Base-by-base conservation (phyloP, 176 grass and related monocot species). In the Pharus latifolius region DNA sequence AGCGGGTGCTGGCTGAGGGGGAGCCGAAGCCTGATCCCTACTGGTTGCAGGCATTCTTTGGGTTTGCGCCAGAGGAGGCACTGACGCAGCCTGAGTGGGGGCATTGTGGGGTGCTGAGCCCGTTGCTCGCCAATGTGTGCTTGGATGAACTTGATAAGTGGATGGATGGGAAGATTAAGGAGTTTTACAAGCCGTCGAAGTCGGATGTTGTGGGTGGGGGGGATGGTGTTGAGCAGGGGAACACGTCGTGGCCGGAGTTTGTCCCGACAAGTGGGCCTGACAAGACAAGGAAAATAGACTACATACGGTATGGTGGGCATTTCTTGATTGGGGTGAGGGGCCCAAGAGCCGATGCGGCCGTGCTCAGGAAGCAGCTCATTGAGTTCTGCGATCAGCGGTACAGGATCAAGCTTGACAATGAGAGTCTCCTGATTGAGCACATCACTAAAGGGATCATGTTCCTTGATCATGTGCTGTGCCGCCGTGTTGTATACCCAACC, bases 361-460 rank as follows among this genome's bases (percentile, higher is more conserved):
- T 93, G 63, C 82, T 98, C 12, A 81, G 87, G 46, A 98, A 98
- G 59, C 87, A 93, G 77, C 75, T 98, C 7, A 82, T 88, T 63
- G 95, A 98, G 60, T 98, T 93, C 34, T 98, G 87, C 53, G 95
- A 93, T 55, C 90, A 84, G 65, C 76, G 81, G 23, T 98, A 77
- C 32, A 80, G 83, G 77, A 71, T 93, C 49, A 98, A 93, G 54
- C 78, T 98, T 63, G 87, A 98, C 59, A 98, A 93, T n/a, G 95
- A 98, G 65, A 85, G 53, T 77, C 84, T 98, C 7, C 84, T 84
- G 1, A 98, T 98, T 37, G 94, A 98, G 69, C 94, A 98, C 42
- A 98, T 98, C 65, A 93, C 94, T 44, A 98, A 98, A 81, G 94
- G 94, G 51, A 90, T 98, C 76, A 90, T 98, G 94, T 98, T 98